phyloP scores from a whole-genome alignment of 2,329 filamentous ascomycete genomes.

The Ciborinia camelliae region DNA sequence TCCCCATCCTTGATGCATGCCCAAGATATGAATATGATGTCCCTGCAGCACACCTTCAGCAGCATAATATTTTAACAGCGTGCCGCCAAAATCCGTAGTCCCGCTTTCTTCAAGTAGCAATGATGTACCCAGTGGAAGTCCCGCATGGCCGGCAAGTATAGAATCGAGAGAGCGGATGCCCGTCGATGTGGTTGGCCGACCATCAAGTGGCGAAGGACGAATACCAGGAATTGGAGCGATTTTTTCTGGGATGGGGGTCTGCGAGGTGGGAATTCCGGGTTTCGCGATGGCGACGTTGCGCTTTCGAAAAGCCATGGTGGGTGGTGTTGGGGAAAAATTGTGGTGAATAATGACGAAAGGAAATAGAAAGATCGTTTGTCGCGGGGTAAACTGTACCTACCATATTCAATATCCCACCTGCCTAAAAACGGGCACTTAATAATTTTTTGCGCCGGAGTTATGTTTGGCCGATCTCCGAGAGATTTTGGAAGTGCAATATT shows the following conservation, averaged over 20 bases:
- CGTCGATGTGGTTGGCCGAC: constrained; percentile 84
- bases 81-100: constrained; percentile 89
- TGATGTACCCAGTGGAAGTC: constrained; percentile 76
- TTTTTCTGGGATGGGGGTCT: constrained; percentile 19
- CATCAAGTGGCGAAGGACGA: constrained; percentile 84
- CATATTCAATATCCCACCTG: neutral
- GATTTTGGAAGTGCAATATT: constrained; percentile 13
- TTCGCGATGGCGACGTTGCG: constrained; percentile 56
- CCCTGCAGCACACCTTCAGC: constrained; percentile 91
- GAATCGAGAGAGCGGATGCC: constrained; percentile 83
- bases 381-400: too few species aligned
- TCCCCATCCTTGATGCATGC: constrained; percentile 75
- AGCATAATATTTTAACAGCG: constrained; percentile 82
- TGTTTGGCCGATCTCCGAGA: neutral
- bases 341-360: constrained; percentile 11
- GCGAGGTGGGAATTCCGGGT: constrained; percentile 16
- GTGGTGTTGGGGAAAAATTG: neutral
- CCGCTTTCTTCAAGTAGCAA: constrained; percentile 83
- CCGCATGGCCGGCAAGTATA: constrained; percentile 80
- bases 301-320: constrained; percentile 63
- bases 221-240: constrained; percentile 49
- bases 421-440: neutral
- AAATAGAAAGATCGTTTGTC: neutral
- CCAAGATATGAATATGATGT: constrained; percentile 82
- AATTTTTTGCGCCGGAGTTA: constrained; percentile 15